Percentiles rank a stretch among this genome's conserved stretches.
Conservation (phyloP, 306 rosid genomes). For the Begonia masoniana region DNA sequence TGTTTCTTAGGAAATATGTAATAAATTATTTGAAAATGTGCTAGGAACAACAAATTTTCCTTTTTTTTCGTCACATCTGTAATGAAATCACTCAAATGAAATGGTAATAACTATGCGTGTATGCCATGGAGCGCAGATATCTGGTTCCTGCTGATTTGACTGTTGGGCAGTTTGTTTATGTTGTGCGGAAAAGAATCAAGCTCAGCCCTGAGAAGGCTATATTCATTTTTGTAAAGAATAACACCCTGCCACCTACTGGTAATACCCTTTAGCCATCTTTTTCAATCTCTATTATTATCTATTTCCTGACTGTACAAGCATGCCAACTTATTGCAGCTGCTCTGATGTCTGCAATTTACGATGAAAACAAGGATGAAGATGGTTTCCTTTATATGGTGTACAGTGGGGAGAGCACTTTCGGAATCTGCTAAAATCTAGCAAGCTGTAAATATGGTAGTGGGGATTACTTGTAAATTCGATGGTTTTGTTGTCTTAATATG, state of each 20-base stretch:
- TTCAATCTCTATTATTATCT: too few relatives aligned
- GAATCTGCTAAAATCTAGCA: conserved; percentile 17
- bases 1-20: too few relatives aligned
- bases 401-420: conserved; percentile 46
- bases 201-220: conserved; percentile 42
- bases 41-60: too few relatives aligned
- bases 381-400: conserved; percentile 45
- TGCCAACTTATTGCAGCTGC: conserved; percentile 25
- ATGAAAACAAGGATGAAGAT: conserved; percentile 44
- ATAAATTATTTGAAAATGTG: too few relatives aligned
- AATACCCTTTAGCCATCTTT: too few relatives aligned
- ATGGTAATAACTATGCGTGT: too few relatives aligned
- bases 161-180: conserved; percentile 45
- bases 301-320: neutral
- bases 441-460: conserved; percentile 16
- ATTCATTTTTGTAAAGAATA: conserved; percentile 36
- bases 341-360: conserved; percentile 31
- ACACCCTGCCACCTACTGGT: conserved; percentile 34
- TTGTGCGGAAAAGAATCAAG: conserved; percentile 40
- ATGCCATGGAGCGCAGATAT: conserved; percentile 14
- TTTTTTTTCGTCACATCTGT: too few relatives aligned
- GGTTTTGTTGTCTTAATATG: neutral
- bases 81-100: too few relatives aligned
- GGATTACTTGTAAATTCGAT: conserved; percentile 27
- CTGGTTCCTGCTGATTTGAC: conserved; percentile 47